phyloP scores from a whole-genome alignment of 2,329 filamentous ascomycete species.

The Cyclaneusma minus region DNA sequence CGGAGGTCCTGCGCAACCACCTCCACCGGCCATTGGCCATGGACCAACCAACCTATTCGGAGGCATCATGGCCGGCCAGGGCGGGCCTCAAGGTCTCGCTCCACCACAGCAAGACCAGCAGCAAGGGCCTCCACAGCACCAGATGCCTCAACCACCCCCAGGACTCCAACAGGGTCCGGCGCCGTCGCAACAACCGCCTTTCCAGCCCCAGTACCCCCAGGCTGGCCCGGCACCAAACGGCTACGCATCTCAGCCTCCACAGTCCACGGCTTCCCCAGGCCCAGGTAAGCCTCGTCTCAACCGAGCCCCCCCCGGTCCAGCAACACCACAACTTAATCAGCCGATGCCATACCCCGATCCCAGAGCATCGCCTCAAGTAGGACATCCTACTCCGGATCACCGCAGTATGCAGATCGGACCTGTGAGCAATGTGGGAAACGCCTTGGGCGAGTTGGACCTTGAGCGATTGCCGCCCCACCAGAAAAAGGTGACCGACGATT shows the following conservation, averaged over 20 bases:
- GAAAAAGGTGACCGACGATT: slow-evolving; percentile 81
- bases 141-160: slow-evolving; percentile 63
- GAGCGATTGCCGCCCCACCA: slow-evolving; percentile 72
- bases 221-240: slow-evolving; percentile 42
- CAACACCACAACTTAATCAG: slow-evolving; percentile 84
- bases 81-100: slow-evolving; percentile 68
- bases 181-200: slow-evolving; percentile 48
- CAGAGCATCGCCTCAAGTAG: slow-evolving; percentile 71
- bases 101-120: slow-evolving; percentile 52
- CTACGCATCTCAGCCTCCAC: slow-evolving; percentile 71
- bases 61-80: slow-evolving; percentile 84
- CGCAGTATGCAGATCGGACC: slow-evolving; percentile 29
- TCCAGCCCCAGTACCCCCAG: slow-evolving; percentile 50
- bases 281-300: slow-evolving; percentile 59
- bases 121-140: slow-evolving; percentile 36
- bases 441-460: slow-evolving; percentile 72
- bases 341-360: slow-evolving; percentile 75
- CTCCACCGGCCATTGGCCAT: slow-evolving; percentile 73
- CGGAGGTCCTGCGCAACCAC: slow-evolving; percentile 67
- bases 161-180: slow-evolving; percentile 37
- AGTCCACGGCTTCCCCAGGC: slow-evolving; percentile 74
- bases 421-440: slow-evolving; percentile 43
- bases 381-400: slow-evolving; percentile 66
- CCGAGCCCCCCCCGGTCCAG: slow-evolving; percentile 54
- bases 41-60: slow-evolving; percentile 84